Percentiles rank a stretch among this genome's conserved stretches.
Conservation (phyloP, 2,329 filamentous ascomycete species). For the Zymoseptoria passerinii region DNA sequence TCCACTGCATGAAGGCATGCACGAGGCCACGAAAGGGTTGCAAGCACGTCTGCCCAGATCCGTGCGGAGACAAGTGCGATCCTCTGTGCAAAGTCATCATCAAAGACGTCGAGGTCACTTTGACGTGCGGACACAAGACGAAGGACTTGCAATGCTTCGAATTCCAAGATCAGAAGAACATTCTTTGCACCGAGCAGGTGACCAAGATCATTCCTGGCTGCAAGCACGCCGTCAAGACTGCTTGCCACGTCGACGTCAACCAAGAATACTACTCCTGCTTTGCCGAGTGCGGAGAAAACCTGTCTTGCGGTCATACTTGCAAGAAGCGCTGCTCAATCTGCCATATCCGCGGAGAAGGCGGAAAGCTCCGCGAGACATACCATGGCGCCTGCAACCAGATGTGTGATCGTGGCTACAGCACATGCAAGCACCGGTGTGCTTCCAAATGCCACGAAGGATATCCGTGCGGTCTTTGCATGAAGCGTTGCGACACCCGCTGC, state of each 20-base stretch:
- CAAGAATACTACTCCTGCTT: constrained; percentile 33
- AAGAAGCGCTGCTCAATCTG: constrained; percentile 44
- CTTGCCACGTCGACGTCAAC: constrained; percentile 45
- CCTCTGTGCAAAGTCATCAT: constrained; percentile 28
- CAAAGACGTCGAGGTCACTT: constrained; percentile 18
- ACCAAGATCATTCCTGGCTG: constrained; percentile 47
- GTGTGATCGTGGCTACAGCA: constrained; percentile 45
- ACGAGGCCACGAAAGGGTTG: constrained; percentile 31
- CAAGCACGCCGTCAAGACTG: constrained; percentile 43
- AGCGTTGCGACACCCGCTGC: constrained; percentile 49
- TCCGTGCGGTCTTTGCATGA: constrained; percentile 42
- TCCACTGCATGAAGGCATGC: constrained; percentile 37
- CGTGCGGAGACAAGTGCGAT: constrained; percentile 37
- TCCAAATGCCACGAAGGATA: constrained; percentile 44
- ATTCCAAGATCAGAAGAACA: constrained; percentile 35
- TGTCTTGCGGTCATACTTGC: constrained; percentile 55
- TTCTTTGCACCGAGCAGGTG: constrained; percentile 45
- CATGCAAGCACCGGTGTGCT: constrained; percentile 50
- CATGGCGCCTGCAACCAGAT: constrained; percentile 43
- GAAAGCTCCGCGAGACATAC: constrained; percentile 23
- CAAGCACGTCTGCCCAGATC: constrained; percentile 34
- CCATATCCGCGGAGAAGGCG: constrained; percentile 29
- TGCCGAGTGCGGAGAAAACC: constrained; percentile 37
- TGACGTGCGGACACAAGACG: constrained; percentile 26
- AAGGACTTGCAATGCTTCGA: constrained; percentile 21